Evolutionary conservation across 495 filamentous ascomycete species (phyloP).

Genomic region (Penicillium robsamsonii): DNA sequence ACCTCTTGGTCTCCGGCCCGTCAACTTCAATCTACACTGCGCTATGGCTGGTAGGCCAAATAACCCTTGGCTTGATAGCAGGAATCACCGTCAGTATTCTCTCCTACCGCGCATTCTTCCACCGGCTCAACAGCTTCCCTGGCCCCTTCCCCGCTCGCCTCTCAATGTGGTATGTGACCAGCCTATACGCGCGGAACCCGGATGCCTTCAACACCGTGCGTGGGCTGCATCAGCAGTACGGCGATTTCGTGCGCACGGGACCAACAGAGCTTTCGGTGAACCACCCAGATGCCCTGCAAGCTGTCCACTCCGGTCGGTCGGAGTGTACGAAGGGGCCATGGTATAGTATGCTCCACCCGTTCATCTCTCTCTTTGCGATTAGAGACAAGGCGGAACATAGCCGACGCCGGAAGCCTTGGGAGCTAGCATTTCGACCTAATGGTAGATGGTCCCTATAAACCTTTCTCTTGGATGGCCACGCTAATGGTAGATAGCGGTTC

Average conservation of each 20-base stretch:
- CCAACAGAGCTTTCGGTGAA: constrained; percentile 42
- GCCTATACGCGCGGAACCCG: constrained; percentile 14
- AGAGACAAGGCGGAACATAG: constrained; percentile 38
- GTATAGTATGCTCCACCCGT: constrained; percentile 38
- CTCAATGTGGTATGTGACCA: constrained; percentile 30
- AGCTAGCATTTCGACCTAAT: constrained; percentile 37
- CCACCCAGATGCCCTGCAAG: constrained; percentile 32
- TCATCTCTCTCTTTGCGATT: constrained; percentile 35
- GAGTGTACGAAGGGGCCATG: constrained; percentile 38
- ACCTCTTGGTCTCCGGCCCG: no score
- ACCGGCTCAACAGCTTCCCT: constrained; percentile 36
- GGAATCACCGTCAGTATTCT: constrained; percentile 26
- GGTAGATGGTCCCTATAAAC: no score
- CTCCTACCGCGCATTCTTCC: constrained; percentile 34
- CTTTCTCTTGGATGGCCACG: no score
- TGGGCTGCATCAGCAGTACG: constrained; percentile 45
- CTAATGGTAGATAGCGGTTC: no score
- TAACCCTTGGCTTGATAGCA: no score
- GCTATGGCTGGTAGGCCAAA: no score
- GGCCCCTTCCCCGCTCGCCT: constrained; percentile 37
- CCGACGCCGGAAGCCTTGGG: constrained; percentile 39
- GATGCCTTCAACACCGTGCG: constrained; percentile 28
- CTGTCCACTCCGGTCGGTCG: constrained; percentile 32
- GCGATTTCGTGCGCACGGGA: constrained; percentile 38
- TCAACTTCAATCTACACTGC: no score